Evolutionary conservation across 257 asterid genomes (phyloP).

Genomic region (Solanum medicagineum): DNA sequence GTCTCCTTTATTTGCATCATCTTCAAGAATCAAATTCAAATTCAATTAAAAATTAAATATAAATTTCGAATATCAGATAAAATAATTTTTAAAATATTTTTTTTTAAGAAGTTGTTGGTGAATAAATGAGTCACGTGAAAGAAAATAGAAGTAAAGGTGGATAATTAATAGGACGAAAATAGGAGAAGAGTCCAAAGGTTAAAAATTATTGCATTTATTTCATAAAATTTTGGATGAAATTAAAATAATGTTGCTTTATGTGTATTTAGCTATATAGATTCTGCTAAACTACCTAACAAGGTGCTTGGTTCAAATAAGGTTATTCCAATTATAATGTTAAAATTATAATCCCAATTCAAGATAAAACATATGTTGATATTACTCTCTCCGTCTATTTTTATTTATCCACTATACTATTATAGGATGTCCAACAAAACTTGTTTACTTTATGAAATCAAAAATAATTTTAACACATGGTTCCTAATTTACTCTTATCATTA

Average conservation of each 20-base stretch:
- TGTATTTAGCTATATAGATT: too few species aligned
- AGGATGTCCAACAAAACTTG: too few species aligned
- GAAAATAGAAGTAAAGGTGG: background rate
- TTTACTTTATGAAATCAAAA: too few species aligned
- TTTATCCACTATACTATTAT: too few species aligned
- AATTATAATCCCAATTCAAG: background rate
- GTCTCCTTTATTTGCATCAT: rapidly evolving
- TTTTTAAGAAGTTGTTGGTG: background rate
- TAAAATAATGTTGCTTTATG: background rate
- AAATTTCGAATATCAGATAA: background rate
- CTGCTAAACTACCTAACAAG: too few species aligned
- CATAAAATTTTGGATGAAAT: background rate
- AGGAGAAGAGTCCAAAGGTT: background rate
- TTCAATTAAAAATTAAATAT: background rate
- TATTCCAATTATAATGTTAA: background rate
- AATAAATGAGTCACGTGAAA: background rate
- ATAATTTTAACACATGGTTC: too few species aligned
- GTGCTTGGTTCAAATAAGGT: background rate
- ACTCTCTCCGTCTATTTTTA: too few species aligned
- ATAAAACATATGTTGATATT: too few species aligned
- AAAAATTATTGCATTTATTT: background rate
- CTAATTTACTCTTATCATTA: too few species aligned
- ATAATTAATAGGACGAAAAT: background rate
- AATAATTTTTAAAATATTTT: background rate
- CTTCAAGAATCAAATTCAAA: background rate